phyloP scores from a whole-genome alignment of 23 red algal genomes.

The Gracilaria caudata region DNA sequence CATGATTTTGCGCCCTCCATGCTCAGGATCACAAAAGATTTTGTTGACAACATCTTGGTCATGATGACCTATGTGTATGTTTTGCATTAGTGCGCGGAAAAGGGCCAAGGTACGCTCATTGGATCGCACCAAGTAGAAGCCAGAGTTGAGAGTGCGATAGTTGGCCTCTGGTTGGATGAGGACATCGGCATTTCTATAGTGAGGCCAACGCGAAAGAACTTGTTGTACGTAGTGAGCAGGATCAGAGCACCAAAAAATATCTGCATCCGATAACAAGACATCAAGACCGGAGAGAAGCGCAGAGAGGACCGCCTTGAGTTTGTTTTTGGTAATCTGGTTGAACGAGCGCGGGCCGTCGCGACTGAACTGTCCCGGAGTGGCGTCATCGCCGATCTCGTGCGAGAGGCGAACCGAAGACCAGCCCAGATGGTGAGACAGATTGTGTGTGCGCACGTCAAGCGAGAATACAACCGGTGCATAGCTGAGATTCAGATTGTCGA shows the following conservation, averaged over 20 bases:
- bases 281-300: slow-evolving; percentile 46
- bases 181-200: slow-evolving; percentile 39
- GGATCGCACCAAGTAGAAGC: slow-evolving; percentile 51
- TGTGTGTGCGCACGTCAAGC: slow-evolving; percentile 36
- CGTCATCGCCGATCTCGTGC: slow-evolving; percentile 26
- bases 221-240: slow-evolving; percentile 13
- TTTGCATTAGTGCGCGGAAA: slow-evolving; percentile 14
- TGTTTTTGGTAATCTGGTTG: slow-evolving; percentile 52
- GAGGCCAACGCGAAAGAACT: background rate
- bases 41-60: slow-evolving; percentile 67
- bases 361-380: slow-evolving; percentile 27
- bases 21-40: slow-evolving; percentile 38
- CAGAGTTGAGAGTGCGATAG: slow-evolving; percentile 55
- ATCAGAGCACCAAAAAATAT: slow-evolving; percentile 58
- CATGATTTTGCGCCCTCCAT: slow-evolving; percentile 31
- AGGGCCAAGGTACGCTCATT: slow-evolving; percentile 21
- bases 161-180: slow-evolving; percentile 55
- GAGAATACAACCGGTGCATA: slow-evolving; percentile 39
- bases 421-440: slow-evolving; percentile 18
- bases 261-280: slow-evolving; percentile 49
- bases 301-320: slow-evolving; percentile 40
- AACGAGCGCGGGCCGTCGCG: background rate
- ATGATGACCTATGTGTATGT: slow-evolving; percentile 50
- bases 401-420: slow-evolving; percentile 39
- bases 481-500: slow-evolving; percentile 6